Conservation (phyloP, 495 filamentous ascomycete genomes). For the Penicillium diatomitis region DNA sequence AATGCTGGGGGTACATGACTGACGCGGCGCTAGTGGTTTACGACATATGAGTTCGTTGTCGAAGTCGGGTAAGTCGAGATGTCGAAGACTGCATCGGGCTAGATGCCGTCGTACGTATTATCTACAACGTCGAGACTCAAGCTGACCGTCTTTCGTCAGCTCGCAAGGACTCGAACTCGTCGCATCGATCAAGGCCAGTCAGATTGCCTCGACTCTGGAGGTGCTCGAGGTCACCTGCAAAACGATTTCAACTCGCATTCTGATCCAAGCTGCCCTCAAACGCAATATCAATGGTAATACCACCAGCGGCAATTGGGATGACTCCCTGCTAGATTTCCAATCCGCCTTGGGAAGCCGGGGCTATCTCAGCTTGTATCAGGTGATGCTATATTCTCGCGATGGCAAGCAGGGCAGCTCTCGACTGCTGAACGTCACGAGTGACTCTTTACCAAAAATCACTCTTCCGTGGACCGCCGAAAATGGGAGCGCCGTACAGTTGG, state of each 20-base stretch:
- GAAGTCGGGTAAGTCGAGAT: constrained; percentile 44
- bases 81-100: too few species aligned
- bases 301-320: constrained; percentile 44
- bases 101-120: too few species aligned
- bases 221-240: constrained; percentile 62
- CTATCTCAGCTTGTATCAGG: constrained; percentile 48
- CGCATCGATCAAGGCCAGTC: constrained; percentile 75
- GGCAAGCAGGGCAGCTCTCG: constrained; percentile 34
- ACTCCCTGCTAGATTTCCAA: constrained; percentile 46
- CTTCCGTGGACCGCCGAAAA: constrained; percentile 50
- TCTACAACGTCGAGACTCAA: too few species aligned
- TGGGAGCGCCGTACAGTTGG: constrained; percentile 48
- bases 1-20: neutral
- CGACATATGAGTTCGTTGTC: constrained; percentile 65
- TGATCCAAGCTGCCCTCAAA: constrained; percentile 53
- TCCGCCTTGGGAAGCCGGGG: constrained; percentile 48
- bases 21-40: constrained; percentile 46
- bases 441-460: constrained; percentile 31
- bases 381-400: constrained; percentile 55
- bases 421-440: constrained; percentile 54
- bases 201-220: constrained; percentile 65
- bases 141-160: constrained; percentile 13
- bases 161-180: constrained; percentile 57
- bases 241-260: constrained; percentile 56
- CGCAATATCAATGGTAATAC: constrained; percentile 52